Percentiles rank a stretch among this genome's conserved stretches.
phyloP scores from a whole-genome alignment of 1,284 basidiomycete genomes.

The Salmacisia buchloeana region DNA sequence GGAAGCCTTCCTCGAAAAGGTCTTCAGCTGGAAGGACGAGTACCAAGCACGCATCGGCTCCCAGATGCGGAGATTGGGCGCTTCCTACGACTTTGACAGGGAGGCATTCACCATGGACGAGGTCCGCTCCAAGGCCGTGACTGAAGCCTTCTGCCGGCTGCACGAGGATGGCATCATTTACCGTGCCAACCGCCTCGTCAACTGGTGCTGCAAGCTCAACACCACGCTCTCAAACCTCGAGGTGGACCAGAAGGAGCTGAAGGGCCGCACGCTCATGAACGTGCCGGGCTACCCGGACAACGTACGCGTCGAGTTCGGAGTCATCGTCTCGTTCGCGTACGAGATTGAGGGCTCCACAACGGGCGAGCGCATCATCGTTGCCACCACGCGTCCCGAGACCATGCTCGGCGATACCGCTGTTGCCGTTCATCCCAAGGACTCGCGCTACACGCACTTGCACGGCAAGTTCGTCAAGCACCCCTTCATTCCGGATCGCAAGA shows the following conservation, averaged over 20 bases:
- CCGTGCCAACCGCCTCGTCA: slow-evolving; percentile 92
- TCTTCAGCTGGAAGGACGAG: slow-evolving; percentile 95
- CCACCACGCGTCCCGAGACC: slow-evolving; percentile 96
- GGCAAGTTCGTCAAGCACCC: slow-evolving; percentile 90
- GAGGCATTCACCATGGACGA: slow-evolving; percentile 95
- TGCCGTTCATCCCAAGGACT: slow-evolving; percentile 90
- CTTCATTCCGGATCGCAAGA: slow-evolving; percentile 70
- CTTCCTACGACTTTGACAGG: slow-evolving; percentile 88
- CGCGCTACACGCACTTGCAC: slow-evolving; percentile 89
- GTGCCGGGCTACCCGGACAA: slow-evolving; percentile 92
- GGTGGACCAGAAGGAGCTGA: slow-evolving; percentile 90
- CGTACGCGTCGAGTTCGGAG: slow-evolving; percentile 95
- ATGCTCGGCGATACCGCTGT: slow-evolving; percentile 98
- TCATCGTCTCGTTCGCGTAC: slow-evolving; percentile 92
- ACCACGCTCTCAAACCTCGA: slow-evolving; percentile 96
- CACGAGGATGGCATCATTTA: slow-evolving; percentile 93
- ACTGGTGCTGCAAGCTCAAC: slow-evolving; percentile 95
- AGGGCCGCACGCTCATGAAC: slow-evolving; percentile 76
- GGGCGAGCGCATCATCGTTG: slow-evolving; percentile 80
- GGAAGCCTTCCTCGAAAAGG: slow-evolving; percentile 82
- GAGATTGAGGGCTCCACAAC: slow-evolving; percentile 72
- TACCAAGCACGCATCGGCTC: slow-evolving; percentile 86
- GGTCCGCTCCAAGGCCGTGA: slow-evolving; percentile 64
- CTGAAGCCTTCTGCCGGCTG: slow-evolving; percentile 83
- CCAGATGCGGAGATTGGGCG: slow-evolving; percentile 83